A percentile compares a stretch with the other conserved stretches of the same genome.
These are phyloP conservation scores for Chlorella ohadii DNA, from an alignment of 139 green algal species.

Conservation along the genomic window DNA sequence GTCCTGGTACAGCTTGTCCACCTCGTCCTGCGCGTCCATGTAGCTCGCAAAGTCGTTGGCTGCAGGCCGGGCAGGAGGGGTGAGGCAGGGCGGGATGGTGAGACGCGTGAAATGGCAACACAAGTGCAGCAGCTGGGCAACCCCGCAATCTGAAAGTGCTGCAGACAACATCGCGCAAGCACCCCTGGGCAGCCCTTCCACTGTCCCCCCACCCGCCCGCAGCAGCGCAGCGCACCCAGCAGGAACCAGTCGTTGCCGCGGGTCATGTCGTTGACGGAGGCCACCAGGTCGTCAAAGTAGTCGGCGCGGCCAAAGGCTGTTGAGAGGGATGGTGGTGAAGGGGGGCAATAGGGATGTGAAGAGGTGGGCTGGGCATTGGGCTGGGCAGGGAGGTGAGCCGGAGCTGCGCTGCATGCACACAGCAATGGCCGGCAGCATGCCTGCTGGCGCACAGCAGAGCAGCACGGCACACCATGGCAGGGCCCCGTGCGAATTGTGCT, in stretches of 20 bases:
- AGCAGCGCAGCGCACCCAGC: slow-evolving; percentile 59
- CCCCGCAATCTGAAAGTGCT: not conserved
- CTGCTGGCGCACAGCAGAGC: too few species aligned
- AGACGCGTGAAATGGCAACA: slow-evolving; percentile 78
- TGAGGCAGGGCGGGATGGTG: not conserved
- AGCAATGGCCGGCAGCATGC: too few species aligned
- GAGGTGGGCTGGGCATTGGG: too few species aligned
- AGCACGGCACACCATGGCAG: too few species aligned
- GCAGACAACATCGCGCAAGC: too few species aligned
- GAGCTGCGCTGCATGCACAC: too few species aligned
- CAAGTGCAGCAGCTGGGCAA: too few species aligned
- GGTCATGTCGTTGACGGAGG: slow-evolving; percentile 86
- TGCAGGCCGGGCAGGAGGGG: not conserved
- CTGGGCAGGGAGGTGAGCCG: too few species aligned
- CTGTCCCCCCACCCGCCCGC: not conserved
- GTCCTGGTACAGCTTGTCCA: slow-evolving; percentile 79
- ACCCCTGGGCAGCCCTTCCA: too few species aligned
- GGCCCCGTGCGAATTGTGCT: too few species aligned
- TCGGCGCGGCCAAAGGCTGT: slow-evolving; percentile 88
- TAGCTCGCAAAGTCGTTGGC: slow-evolving; percentile 94
- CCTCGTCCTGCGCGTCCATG: slow-evolving; percentile 86
- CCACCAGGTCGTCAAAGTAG: slow-evolving; percentile 93
- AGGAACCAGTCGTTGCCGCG: slow-evolving; percentile 96
- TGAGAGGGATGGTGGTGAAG: too few species aligned
- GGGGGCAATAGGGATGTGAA: too few species aligned